Evolutionary conservation across 2,329 filamentous ascomycete species (phyloP), one percentile per base, ranked within the genome.

Genomic region (Myrmaecium sp.): DNA sequence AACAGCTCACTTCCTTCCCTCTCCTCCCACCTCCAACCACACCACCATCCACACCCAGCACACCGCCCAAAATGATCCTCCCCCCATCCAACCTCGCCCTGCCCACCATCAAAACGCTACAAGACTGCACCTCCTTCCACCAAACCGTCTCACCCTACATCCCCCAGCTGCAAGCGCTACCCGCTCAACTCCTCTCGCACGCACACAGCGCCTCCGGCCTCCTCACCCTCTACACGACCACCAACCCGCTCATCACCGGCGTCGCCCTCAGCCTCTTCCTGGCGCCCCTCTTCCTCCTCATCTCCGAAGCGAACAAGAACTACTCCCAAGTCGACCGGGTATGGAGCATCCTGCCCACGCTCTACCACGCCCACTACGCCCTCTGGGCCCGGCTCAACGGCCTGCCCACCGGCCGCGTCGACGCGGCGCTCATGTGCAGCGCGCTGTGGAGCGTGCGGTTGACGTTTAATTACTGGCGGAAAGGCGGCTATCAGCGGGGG

Each of bases 401-500:
- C 2, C 44, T 93, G 1, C 66, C 74, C 5, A 76, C 76, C 9
- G 58, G 66, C 29, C 69, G 75, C 25, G 49, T 94, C 22, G 75
- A 92, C 42, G 69, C 76, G 21, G 60, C 84, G 17, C 60, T 83
- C 31, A 55, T 72, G 2, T 72, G 81, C 40, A 77, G 72, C 26
- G 52, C 66, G 1, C 40, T 84, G 6, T 98, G 89, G 89, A 80
- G 77, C 52, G 78, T 58, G 31, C 77, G 89, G 7, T 59, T 98
- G 52, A 95, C 86, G 3, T 95, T 69, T 62, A 98, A 98, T 55
- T 98, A 94, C 57, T 93, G 79, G 74, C 76, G 89, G 31, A 92
- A 81, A 51, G 89, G 89, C 20, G 89, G 89, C 14, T 98, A 98
- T 50, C 59, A 64, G 10, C 62, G 84, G 36, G 86, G 89, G 19